phyloP scores from a whole-genome alignment of 192 early-diverging fungal genomes.

The Backusella tuberculispora region DNA sequence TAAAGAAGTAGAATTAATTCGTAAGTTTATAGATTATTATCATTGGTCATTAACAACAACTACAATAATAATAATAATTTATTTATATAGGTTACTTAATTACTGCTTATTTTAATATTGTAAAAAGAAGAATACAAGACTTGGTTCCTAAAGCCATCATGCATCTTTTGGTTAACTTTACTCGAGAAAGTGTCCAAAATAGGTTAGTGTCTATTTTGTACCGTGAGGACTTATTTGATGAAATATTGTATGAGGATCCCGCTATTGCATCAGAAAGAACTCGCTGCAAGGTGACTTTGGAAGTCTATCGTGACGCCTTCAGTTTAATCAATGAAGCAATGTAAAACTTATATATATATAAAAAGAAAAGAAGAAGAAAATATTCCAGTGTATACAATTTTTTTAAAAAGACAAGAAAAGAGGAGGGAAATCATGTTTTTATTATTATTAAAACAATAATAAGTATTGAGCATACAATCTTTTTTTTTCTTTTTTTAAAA shows the following conservation, averaged over 20 bases:
- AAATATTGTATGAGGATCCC: conserved; percentile 72
- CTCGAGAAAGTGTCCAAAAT: conserved; percentile 73
- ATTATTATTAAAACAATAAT: neutral
- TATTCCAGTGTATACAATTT: neutral
- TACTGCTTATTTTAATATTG: conserved; percentile 74
- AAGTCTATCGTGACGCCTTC: conserved; percentile 77
- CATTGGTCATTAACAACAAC: neutral
- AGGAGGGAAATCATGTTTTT: neutral
- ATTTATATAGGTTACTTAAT: conserved; percentile 58
- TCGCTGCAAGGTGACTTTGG: conserved; percentile 74
- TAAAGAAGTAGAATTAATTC: conserved; percentile 75
- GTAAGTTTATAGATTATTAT: conserved; percentile 32
- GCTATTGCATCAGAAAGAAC: conserved; percentile 67
- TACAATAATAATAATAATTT: neutral
- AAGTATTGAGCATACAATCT: neutral
- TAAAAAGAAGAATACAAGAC: conserved; percentile 75
- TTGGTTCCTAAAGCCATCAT: conserved; percentile 80
- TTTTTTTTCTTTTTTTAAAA: neutral
- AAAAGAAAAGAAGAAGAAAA: neutral
- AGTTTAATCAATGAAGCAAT: conserved; percentile 63
- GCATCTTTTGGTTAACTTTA: conserved; percentile 75
- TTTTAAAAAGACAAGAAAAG: neutral
- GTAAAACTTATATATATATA: conserved; percentile 31
- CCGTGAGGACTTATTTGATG: conserved; percentile 66
- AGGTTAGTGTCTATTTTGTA: conserved; percentile 72